phyloP scores from a whole-genome alignment of 306 rosid genomes.

The Sicyos baderoa region DNA sequence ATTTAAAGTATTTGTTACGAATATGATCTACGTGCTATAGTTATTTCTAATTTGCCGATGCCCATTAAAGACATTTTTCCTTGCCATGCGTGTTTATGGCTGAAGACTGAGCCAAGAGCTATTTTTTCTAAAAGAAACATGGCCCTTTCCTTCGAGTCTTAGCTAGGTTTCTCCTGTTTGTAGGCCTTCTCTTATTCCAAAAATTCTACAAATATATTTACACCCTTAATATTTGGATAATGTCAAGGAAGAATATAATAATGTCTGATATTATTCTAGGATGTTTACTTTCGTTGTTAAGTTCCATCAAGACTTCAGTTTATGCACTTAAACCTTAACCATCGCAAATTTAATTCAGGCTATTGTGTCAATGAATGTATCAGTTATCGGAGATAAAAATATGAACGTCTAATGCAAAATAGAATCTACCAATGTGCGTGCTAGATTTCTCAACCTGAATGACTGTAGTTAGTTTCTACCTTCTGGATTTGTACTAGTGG shows the following conservation, averaged over 20 bases:
- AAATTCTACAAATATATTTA: not conserved
- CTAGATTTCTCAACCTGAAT: not conserved
- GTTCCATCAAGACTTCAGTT: not conserved
- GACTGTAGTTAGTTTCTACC: not conserved
- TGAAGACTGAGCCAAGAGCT: not conserved
- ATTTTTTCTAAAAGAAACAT: not conserved
- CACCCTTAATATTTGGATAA: not conserved
- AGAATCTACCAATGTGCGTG: not conserved
- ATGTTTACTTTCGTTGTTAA: not conserved
- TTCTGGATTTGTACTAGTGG: not conserved
- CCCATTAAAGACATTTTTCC: not conserved
- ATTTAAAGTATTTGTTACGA: not conserved
- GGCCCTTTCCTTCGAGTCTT: not conserved
- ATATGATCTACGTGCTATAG: not conserved
- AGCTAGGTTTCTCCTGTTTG: not conserved
- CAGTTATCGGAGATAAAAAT: too few relatives aligned
- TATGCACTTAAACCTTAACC: not conserved
- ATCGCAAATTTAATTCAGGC: not conserved
- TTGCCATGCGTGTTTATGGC: not conserved
- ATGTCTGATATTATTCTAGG: not conserved
- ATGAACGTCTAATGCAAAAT: not conserved
- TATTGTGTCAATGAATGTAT: not conserved
- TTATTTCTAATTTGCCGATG: not conserved
- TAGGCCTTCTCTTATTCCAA: not conserved
- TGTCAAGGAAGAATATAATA: not conserved